Evolutionary conservation across 257 asterid species (phyloP), one percentile per base, ranked within the genome.

Genomic region (Przewalskia tangutica): DNA sequence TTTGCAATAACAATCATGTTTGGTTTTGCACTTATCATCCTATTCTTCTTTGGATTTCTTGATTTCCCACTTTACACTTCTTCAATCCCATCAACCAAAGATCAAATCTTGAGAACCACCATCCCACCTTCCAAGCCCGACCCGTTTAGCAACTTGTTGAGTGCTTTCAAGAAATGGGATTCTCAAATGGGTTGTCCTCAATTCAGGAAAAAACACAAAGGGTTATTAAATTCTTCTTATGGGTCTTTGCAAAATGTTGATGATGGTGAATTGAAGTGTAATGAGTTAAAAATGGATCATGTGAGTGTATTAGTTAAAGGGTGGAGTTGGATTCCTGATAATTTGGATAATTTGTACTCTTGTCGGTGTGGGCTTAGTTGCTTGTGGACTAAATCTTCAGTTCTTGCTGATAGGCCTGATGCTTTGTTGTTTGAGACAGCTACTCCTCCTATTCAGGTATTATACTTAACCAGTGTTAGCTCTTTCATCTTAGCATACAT

Each of bases 301-400:
- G 98, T 92, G 44, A 90, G 91, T 84, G 87, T 96, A 84, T 81
- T 96, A 87, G 98, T 96, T 53, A 96, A 94, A 89, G 92, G 92
- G 83, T 96, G 98, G 98, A 96, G 98, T 90, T 96, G 99, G 99
- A 92, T 96, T 84, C 99, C 99, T 85, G 99, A 96, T 90, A 90
- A 91, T 88, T 71, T 96, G 93, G 98, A 96, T 83, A 94, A 92
- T 91, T 86, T 96, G 89, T 94, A 94, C 79, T 89, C 92, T 85
- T 96, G 99, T 83, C 87, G 97, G 78, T 96, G 99, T 93, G 99
- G 98, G 90, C 79, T 96, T 91, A 93, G 92, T 88, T 96, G 99
- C 79, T 93, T 96, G 80, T 96, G 99, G 99, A 93, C 98, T 85
- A 94, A 96, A 84, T 91, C 97, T 82, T 50, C 90, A 14, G 89